Percentiles rank a stretch among this genome's conserved stretches.
phyloP scores from a whole-genome alignment of 1,284 basidiomycete genomes.

The Meripilus lineatus region DNA sequence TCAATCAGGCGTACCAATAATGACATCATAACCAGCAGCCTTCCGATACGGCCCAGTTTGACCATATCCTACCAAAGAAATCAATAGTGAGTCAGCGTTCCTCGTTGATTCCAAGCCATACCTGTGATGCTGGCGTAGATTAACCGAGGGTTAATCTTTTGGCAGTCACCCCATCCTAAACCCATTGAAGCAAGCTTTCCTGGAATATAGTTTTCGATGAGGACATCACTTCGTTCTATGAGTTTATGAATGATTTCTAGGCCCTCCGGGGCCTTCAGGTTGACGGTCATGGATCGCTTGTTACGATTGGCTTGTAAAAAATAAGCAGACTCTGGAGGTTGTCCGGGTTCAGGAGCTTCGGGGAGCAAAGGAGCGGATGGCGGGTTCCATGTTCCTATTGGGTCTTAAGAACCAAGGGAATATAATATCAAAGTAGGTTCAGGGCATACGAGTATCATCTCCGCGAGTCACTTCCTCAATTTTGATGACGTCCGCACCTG shows the following conservation, averaged over 20 bases:
- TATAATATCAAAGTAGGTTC: conserved; percentile 5
- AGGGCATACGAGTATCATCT: conserved; percentile 78
- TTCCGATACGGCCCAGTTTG: conserved; percentile 87
- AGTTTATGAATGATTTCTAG: conserved; percentile 76
- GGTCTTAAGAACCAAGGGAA: neutral
- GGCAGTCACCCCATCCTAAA: conserved; percentile 82
- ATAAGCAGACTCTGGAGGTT: conserved; percentile 91
- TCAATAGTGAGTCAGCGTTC: neutral
- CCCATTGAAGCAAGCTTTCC: conserved; percentile 85
- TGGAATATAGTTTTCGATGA: conserved; percentile 85
- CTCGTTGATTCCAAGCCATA: conserved; percentile 18
- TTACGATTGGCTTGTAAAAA: conserved; percentile 89
- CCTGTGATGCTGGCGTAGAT: conserved; percentile 92
- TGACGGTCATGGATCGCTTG: conserved; percentile 84
- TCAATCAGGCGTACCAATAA: conserved; percentile 39
- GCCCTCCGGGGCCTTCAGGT: conserved; percentile 80
- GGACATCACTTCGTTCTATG: conserved; percentile 73
- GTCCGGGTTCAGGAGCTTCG: conserved; percentile 41
- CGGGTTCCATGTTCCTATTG: conserved; percentile 72
- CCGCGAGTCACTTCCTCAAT: conserved; percentile 78
- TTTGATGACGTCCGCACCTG: conserved; percentile 85
- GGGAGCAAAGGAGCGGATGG: conserved; percentile 41
- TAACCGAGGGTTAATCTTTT: conserved; percentile 73
- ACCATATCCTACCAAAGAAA: conserved; percentile 70
- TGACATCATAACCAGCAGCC: conserved; percentile 87